Conservation (phyloP, 208 protist species). For the Acanthamoeba castellanii region DNA sequence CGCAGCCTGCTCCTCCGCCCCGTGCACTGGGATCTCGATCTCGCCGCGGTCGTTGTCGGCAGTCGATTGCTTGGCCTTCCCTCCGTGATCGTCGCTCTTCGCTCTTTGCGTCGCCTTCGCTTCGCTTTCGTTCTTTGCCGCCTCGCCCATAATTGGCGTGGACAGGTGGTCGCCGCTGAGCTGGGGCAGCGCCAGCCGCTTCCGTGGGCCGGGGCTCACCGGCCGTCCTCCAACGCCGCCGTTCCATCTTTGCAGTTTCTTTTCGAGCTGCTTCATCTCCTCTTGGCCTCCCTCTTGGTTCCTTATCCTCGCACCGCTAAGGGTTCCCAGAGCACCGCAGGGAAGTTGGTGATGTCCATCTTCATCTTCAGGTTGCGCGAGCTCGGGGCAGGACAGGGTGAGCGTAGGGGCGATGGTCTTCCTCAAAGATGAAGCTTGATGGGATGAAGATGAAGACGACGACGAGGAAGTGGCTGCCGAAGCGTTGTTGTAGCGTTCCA, state of each 20-base stretch:
- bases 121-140: not conserved
- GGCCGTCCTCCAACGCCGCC: not conserved
- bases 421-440: not conserved
- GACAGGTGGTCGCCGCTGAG: not conserved
- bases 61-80: not conserved
- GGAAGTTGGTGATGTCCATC: too few relatives aligned
- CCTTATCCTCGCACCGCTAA: not conserved
- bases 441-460: not conserved
- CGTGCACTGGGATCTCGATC: not conserved
- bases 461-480: not conserved
- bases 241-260: not conserved
- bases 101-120: not conserved
- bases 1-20: not conserved
- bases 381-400: not conserved
- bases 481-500: constrained; percentile 1
- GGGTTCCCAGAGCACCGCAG: too few relatives aligned
- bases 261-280: not conserved
- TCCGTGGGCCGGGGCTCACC: not conserved
- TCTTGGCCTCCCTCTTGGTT: not conserved
- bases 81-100: not conserved
- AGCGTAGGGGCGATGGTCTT: not conserved
- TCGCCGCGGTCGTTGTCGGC: not conserved
- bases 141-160: not conserved
- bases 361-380: not conserved
- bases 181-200: not conserved